Evolutionary conservation across 768 basidiomycete species (phyloP), one percentile per base, ranked within the genome.

Genomic region (Psilocybe sp.): DNA sequence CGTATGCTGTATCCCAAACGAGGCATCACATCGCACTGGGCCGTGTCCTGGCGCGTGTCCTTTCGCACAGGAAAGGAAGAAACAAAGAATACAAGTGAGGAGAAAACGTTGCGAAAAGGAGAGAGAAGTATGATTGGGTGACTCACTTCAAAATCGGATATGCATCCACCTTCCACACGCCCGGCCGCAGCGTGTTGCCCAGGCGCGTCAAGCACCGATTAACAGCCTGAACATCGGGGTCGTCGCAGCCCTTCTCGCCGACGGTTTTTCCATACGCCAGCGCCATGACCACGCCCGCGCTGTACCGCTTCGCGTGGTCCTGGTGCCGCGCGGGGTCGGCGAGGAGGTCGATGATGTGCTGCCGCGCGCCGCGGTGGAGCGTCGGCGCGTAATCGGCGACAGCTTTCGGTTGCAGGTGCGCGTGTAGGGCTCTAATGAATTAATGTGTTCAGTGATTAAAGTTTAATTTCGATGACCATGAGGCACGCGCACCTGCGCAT

Each of bases 341-440:
- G 5, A 78, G 51, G 34, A 79, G 61, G 46, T 79, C 76, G 20
- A 77, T 46, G 33, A 79, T 66, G 49, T 74, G 73, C 51, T 73
- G 65, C 15, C 70, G 64, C 0, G 76, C 75, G 38, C 69, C 65
- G 15, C 66, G 64, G 68, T 75, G 76, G 19, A 83, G 69, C 12
- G 80, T 72, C 0, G 76, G 74, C 0, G 64, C 71, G 55, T 85
- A 84, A 0, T 69, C 69, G 7, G 70, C 64, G 0, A 78, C 69
- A 3, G 72, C 71, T 51, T 78, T 80, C 3, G 80, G 74, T 54
- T 82, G 78, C 1, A 85, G 71, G 47, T 84, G 79, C 0, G 79
- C 75, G 56, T 84, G 81, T 0, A 82, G 69, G 1, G 81, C 81
- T 50, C 82, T 82, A 32, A 40, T 31, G 15, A 14, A 31, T 8